Percentiles rank a stretch among this genome's conserved stretches.
These are phyloP conservation scores for Moelleriella libera DNA, from an alignment of 2,329 filamentous ascomycete species.

Conservation along the genomic window DNA sequence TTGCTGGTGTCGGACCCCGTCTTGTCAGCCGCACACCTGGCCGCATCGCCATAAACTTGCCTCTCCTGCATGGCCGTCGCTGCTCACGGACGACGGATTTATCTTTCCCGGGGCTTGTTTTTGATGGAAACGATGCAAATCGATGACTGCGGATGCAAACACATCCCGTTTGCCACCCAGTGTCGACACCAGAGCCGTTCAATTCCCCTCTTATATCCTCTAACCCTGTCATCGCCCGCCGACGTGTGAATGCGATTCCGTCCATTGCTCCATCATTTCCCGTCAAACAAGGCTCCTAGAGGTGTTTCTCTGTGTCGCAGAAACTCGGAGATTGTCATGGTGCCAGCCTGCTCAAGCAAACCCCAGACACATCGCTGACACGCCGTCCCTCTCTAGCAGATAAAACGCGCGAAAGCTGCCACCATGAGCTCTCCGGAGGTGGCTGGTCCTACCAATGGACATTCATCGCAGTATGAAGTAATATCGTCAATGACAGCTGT, in stretches of 20 bases:
- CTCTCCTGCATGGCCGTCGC: constrained; percentile 19
- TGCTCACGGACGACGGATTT: constrained; percentile 12
- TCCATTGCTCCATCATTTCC: constrained; percentile 17
- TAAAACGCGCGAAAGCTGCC: constrained; percentile 47
- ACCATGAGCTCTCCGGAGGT: constrained; percentile 50
- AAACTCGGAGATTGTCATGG: constrained; percentile 8
- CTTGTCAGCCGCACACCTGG: constrained; percentile 20
- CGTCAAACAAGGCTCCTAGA: constrained; percentile 6
- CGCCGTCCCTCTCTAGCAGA: constrained; percentile 21
- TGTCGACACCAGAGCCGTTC: constrained; percentile 18
- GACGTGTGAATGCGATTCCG: constrained; percentile 28
- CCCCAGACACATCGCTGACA: constrained; percentile 16
- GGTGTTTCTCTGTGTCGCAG: constrained; percentile 15
- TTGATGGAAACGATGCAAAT: constrained; percentile 21
- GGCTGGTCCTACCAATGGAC: constrained; percentile 51
- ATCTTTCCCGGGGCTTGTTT: constrained; percentile 10
- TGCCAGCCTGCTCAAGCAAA: constrained; percentile 6
- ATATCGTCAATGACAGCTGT: constrained; percentile 22
- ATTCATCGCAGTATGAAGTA: constrained; percentile 40
- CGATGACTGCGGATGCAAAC: constrained; percentile 17
- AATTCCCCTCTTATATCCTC: constrained; percentile 21
- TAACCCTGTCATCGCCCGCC: constrained; percentile 34
- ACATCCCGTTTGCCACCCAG: constrained; percentile 8
- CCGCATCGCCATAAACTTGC: constrained; percentile 20
- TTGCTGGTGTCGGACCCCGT: constrained; percentile 5